Conservation (phyloP, 805 yeast species). For the Ogataea trehalophila region DNA sequence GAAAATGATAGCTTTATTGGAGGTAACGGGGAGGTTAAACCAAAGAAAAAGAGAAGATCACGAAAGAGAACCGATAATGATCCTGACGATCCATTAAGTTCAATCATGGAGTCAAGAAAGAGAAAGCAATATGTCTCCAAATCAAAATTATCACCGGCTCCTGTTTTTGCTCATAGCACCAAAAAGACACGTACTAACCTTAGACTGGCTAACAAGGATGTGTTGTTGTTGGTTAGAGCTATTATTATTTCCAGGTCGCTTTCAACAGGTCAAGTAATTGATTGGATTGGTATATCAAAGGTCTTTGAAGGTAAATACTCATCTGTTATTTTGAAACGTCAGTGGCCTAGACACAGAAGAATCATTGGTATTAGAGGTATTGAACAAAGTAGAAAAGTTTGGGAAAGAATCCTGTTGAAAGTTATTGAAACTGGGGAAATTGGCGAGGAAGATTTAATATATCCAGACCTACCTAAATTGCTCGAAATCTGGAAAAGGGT, state of each 20-base stretch:
- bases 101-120: constrained; percentile 27
- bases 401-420: constrained; percentile 60
- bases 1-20: background rate
- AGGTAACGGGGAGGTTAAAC: background rate
- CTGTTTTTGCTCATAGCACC: constrained; percentile 1
- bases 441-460: constrained; percentile 43
- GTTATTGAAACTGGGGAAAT: constrained; percentile 56
- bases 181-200: constrained; percentile 20
- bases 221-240: constrained; percentile 53
- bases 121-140: constrained; percentile 14
- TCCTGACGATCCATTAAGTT: constrained; percentile 21
- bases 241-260: constrained; percentile 67
- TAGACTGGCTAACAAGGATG: constrained; percentile 34
- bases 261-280: constrained; percentile 45
- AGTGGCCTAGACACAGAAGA: constrained; percentile 68
- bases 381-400: constrained; percentile 46
- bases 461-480: constrained; percentile 46
- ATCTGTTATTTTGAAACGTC: constrained; percentile 46
- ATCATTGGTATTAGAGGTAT: constrained; percentile 55
- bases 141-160: no score
- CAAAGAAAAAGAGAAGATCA: constrained; percentile 2
- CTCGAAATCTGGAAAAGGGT: constrained; percentile 62
- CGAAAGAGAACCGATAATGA: constrained; percentile 3
- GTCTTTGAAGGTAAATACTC: constrained; percentile 39
- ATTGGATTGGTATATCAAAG: constrained; percentile 57